Base-by-base conservation (phyloP, 1,139 yeast species). In the Taiozyma sp. region DNA sequence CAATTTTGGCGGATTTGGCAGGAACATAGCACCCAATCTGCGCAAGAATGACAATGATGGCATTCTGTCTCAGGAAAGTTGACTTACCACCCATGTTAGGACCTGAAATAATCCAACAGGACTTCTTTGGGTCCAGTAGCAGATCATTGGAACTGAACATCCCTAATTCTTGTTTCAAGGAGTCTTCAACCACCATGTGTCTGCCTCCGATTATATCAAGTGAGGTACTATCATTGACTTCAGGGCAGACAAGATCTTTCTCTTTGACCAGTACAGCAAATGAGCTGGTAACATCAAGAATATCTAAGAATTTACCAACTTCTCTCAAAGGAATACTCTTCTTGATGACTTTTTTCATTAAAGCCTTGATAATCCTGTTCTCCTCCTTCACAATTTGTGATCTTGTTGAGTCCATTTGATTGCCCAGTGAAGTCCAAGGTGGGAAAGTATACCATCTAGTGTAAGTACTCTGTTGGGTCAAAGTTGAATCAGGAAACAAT, bases 41-140 rank as follows among this genome's bases (percentile, higher is more conserved):
- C 0, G 97, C 96, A 59, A 93, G 64, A 45, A 93, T 84, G 0
- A 84, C 84, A 46, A 90, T 87, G 16, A 91, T 69, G 0, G 97
- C 98, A 63, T 86, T 87, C 59, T 92, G 98, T 46, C 98, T 77
- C 48, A 93, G 70, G 62, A 81, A 93, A 0, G 98, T 92, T 44
- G 96, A 87, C 63, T 93, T 93, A 0, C 99, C 99, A 4, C 98
- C 98, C 98, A 93, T 93, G 64, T 93, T 93, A 1, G 98, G 98
- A 0, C 99, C 99, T 0, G 97, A 84, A 6, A 93, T 83, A 9
- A 93, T 76, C 92, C 96, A 88, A 14, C 76, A 59, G 12, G 67
- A 62, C 2, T 69, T 62, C 5, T 64, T 56, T 0, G 69, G 65
- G 3, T 73, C 57, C 10, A 82, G 62, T 1, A 69, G 58, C 58